These are phyloP conservation scores for Physcomitrium patens DNA, from an alignment of 225 moss, liverwort and hornwort species.

Conservation along the genomic window DNA sequence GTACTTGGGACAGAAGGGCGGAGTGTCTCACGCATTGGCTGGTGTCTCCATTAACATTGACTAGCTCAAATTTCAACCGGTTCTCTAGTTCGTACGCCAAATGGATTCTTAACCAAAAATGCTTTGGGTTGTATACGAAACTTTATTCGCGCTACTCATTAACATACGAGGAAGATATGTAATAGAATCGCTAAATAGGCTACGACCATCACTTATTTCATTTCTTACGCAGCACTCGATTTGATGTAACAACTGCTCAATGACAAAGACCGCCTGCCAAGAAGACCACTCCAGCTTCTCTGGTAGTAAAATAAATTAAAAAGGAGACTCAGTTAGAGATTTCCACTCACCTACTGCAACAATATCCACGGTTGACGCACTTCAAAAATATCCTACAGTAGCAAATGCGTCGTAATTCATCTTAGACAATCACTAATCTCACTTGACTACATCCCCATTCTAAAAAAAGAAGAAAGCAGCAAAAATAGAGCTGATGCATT, in stretches of 20 bases:
- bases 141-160: not conserved
- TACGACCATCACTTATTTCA: not conserved
- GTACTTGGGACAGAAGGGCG: not conserved
- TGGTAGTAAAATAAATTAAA: not conserved
- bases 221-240: not conserved
- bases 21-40: not conserved
- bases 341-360: not conserved
- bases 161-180: not conserved
- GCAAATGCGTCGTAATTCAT: not conserved
- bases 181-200: not conserved
- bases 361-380: not conserved
- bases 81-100: constrained; percentile 1
- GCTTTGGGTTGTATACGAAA: not conserved
- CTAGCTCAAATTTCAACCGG: not conserved
- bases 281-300: constrained; percentile 9
- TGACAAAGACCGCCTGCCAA: not conserved
- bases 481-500: constrained; percentile 24
- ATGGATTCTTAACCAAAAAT: not conserved
- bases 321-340: not conserved
- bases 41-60: not conserved
- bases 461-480: not conserved
- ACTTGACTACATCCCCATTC: not conserved
- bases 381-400: constrained; percentile 9
- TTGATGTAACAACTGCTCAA: not conserved
- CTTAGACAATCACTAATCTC: not conserved